phyloP scores from a whole-genome alignment of 306 rosid genomes.

The Ormosia semicastrata region DNA sequence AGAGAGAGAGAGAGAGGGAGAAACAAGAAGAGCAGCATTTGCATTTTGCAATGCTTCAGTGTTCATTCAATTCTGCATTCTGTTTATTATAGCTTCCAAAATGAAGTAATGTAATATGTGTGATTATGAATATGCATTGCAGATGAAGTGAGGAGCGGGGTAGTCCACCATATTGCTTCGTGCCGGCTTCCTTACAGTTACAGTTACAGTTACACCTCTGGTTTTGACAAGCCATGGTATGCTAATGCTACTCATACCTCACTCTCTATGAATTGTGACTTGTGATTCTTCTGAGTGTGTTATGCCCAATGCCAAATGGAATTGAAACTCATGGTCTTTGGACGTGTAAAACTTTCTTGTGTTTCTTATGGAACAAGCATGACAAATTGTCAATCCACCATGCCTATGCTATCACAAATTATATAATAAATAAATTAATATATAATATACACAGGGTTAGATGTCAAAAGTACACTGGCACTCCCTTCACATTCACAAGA shows the following conservation, averaged over 20 bases:
- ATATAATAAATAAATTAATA: not conserved
- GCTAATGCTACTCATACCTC: not conserved
- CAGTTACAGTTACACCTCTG: not conserved
- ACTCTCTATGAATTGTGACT: not conserved
- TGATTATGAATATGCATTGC: not conserved
- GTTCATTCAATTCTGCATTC: not conserved
- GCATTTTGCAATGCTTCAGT: not conserved
- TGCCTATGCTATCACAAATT: too few species aligned
- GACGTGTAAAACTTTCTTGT: too few species aligned
- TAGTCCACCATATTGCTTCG: slow-evolving; percentile 42
- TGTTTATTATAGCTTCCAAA: too few species aligned
- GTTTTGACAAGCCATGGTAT: slow-evolving; percentile 62
- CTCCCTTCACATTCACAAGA: slow-evolving; percentile 38
- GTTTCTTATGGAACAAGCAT: not conserved
- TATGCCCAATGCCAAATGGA: too few species aligned
- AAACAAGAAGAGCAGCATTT: too few species aligned
- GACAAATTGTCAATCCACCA: too few species aligned
- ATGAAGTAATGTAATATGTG: not conserved
- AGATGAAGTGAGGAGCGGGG: slow-evolving; percentile 50
- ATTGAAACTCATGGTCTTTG: too few species aligned
- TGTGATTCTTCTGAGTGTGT: too few species aligned
- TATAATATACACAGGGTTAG: slow-evolving; percentile 48
- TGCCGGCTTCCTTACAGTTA: slow-evolving; percentile 46
- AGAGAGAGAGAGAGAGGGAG: too few species aligned
- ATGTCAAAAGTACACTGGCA: slow-evolving; percentile 36